A percentile compares a stretch with the other conserved stretches of the same genome.
Evolutionary conservation across 1,284 basidiomycete species (phyloP).

Genomic region (Quambalaria eucalypti): DNA sequence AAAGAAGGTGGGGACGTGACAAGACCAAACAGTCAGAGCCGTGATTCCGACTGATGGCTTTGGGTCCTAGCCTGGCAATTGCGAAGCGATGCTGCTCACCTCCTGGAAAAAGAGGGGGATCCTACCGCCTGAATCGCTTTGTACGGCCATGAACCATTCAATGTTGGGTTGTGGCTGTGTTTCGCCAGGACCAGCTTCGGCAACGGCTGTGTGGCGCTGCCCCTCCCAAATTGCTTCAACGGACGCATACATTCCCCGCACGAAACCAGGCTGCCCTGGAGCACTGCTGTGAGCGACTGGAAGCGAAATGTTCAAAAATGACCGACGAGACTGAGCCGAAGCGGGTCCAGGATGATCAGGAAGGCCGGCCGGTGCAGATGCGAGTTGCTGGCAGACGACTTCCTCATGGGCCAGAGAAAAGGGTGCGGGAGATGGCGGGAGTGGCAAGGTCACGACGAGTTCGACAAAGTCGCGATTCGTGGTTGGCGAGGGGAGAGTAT

Average conservation of each 20-base stretch:
- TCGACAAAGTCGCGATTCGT: constrained; percentile 39
- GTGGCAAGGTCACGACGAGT: constrained; percentile 31
- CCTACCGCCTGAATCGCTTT: constrained; percentile 30
- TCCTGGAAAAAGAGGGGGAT: constrained; percentile 37
- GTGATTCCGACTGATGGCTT: neutral
- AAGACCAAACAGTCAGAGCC: neutral
- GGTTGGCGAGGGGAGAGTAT: constrained; percentile 30
- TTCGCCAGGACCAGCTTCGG: neutral
- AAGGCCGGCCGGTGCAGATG: constrained; percentile 8
- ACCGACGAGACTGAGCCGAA: constrained; percentile 12
- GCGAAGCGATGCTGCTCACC: constrained; percentile 6
- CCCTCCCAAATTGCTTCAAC: constrained; percentile 34
- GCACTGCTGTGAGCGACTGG: constrained; percentile 20
- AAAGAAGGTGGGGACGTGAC: neutral
- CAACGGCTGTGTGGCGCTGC: neutral
- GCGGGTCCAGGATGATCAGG: neutral
- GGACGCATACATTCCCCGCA: constrained; percentile 31
- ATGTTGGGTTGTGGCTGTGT: neutral
- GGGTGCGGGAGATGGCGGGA: constrained; percentile 24
- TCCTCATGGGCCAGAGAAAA: constrained; percentile 28
- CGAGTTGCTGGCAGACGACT: constrained; percentile 5
- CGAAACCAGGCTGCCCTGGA: constrained; percentile 12
- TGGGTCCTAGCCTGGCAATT: neutral
- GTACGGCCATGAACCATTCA: constrained; percentile 29
- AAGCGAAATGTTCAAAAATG: constrained; percentile 31